phyloP scores from a whole-genome alignment of 1,284 basidiomycete species.

The Coniferiporia sulphurascens region DNA sequence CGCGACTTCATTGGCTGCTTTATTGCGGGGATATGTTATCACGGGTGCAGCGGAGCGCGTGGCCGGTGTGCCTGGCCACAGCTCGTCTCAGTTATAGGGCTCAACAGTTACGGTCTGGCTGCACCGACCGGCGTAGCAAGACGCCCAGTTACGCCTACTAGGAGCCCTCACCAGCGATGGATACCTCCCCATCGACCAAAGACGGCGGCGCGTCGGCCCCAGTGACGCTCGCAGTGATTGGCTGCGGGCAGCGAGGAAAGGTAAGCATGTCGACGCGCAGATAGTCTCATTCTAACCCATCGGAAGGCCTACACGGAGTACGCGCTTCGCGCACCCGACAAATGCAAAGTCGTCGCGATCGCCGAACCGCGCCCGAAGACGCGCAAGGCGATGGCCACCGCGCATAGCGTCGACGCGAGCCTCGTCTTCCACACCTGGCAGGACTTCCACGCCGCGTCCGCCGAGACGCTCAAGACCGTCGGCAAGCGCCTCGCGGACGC shows the following conservation, averaged over 20 bases:
- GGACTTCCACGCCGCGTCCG: constrained; percentile 62
- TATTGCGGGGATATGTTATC: no score
- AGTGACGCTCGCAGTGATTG: constrained; percentile 52
- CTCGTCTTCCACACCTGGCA: constrained; percentile 71
- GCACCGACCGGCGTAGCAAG: no score
- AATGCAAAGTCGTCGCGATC: constrained; percentile 74
- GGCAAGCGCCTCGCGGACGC: constrained; percentile 75
- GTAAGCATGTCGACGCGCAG: constrained; percentile 32
- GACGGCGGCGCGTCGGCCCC: constrained; percentile 22
- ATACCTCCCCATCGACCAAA: neutral
- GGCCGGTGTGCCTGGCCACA: no score
- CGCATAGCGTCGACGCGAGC: constrained; percentile 55
- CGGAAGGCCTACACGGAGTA: constrained; percentile 62
- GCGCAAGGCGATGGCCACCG: constrained; percentile 48
- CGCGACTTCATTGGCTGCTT: no score
- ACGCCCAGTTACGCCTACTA: no score
- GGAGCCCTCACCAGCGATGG: neutral
- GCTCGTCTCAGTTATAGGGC: no score
- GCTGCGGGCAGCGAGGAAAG: constrained; percentile 77
- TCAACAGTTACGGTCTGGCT: no score
- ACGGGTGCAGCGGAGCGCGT: no score
- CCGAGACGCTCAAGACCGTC: constrained; percentile 53
- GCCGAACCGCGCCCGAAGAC: constrained; percentile 76
- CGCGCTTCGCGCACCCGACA: constrained; percentile 52
- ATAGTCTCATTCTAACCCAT: neutral